Percentiles rank a stretch among this genome's conserved stretches.
Conservation (phyloP, 352 stramenopile genomes). For the Vaucheria bursata region DNA sequence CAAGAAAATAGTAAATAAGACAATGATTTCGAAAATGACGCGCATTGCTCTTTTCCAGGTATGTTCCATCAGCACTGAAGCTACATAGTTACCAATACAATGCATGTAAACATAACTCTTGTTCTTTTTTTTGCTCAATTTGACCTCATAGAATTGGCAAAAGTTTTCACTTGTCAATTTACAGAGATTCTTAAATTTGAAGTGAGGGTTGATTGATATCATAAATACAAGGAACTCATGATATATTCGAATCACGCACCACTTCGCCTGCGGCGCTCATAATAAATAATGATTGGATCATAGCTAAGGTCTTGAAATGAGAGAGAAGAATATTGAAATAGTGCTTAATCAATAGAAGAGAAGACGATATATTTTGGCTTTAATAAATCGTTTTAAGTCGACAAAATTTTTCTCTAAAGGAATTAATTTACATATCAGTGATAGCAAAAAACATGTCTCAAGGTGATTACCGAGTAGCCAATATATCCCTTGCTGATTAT, state of each 20-base stretch:
- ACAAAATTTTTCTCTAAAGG: neutral
- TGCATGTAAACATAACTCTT: too few relatives aligned
- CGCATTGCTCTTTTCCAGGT: neutral
- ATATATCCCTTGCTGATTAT: constrained; percentile 97
- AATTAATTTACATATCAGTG: too few relatives aligned
- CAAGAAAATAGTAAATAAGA: constrained; percentile 5
- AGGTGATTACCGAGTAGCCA: constrained; percentile 77
- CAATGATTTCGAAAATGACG: constrained; percentile 18
- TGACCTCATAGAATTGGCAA: too few relatives aligned
- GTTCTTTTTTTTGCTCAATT: too few relatives aligned
- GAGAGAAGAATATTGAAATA: too few relatives aligned
- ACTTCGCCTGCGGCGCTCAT: constrained; percentile 77
- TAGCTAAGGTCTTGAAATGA: constrained; percentile 51
- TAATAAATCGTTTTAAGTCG: neutral
- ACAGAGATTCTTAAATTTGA: too few relatives aligned
- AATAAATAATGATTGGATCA: constrained; percentile 96
- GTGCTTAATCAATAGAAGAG: neutral
- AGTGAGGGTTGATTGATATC: too few relatives aligned
- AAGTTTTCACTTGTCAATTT: too few relatives aligned
- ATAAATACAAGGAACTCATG: too few relatives aligned
- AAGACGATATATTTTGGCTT: neutral
- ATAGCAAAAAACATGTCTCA: constrained; percentile 54
- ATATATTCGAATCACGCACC: too few relatives aligned
- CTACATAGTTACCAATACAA: too few relatives aligned
- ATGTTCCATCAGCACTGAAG: neutral